Evolutionary conservation across 164 flowering plant genomes (phyloP), one percentile per base, ranked within the genome.

Genomic region (Euptelea pleiosperma): DNA sequence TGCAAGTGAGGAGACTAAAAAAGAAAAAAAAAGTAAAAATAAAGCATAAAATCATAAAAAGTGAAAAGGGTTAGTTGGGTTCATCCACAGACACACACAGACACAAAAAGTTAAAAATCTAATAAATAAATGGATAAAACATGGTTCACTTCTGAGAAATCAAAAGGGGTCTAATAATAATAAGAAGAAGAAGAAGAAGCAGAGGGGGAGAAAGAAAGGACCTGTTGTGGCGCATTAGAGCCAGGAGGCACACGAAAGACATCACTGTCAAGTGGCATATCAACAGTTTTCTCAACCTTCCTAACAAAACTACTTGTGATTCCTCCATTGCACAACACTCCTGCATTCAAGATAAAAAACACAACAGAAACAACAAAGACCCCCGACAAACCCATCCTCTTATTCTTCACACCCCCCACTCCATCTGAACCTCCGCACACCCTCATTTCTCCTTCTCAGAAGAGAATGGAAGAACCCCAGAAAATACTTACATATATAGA

Each of bases 201-300:
- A 41, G 26, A 41, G 4, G 19, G 4, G 11, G n/a, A n/a, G n/a
- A n/a, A n/a, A n/a, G n/a, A n/a, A n/a, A n/a, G n/a, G 1, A 68
- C 71, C 71, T 68, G 71, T 52, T 68, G 63, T 3, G 71, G 71
- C 3, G 71, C 71, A 52, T 68, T 68, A 29, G 62, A 68, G 10
- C 71, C 71, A 15, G 28, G 25, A 37, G 71, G 71, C 4, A 52
- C 58, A 14, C 41, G 37, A 37, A 68, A 68, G 15, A 68, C 71
- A 57, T 68, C 71, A 52, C 71, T 57, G 26, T 68, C 52, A 21
- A 62, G 52, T 49, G 71, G 67, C 71, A 68, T 68, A 33, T 68
- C 71, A 11, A 45, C 14, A 33, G 71, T 42, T 39, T 52, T 58
- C 51, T 57, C 67, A 42, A 14, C 26, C 44, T 52, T 44, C 7